Evolutionary conservation across 2,329 filamentous ascomycete genomes (phyloP), one percentile per base, ranked within the genome.

Genomic region (Venturia effusa): DNA sequence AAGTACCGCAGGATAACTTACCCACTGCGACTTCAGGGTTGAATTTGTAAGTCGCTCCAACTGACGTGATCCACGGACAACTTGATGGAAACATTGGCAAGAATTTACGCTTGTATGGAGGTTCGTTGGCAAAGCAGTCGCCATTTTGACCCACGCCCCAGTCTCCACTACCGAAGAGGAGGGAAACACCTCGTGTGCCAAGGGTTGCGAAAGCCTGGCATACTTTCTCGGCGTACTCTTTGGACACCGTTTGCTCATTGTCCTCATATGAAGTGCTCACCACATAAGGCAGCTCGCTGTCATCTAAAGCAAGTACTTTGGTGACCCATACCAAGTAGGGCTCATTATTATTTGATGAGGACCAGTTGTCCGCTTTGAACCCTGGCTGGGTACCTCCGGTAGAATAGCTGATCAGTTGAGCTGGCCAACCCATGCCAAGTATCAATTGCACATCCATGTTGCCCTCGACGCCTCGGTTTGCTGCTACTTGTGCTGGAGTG

Each of bases 21-120:
- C 45, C 37, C 15, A 30, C 63, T 19, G 63, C 63, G 11, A 64
- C 43, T 64, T 80, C 78, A 17, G 64, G 64, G 13, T 65, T 48
- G 51, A 65, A 62, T 10, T 57, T 2, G 22, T 59, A 41, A 8
- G 64, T 65, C 13, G 30, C 78, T 10, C 78, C 78, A 4, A 80
- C 76, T 0, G 76, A 70, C 3, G 79, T 81, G 15, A 81, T 75
- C 67, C 78, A 81, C 0, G 78, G 78, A 68, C 78, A 80, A 1
- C 75, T 70, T 24, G 77, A 77, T 1, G 78, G 78, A 70, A 80
- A 80, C 30, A 74, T 73, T 17, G 78, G 77, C 32, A 76, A 68
- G 68, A 80, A 80, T 6, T 73, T 74, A 2, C 32, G 27, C 1
- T 37, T 41, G 13, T 41, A 51, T 60, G 73, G 76, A 66, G 75